Conservation (phyloP, 208 protist genomes). For the Acanthamoeba rhysodes region DNA sequence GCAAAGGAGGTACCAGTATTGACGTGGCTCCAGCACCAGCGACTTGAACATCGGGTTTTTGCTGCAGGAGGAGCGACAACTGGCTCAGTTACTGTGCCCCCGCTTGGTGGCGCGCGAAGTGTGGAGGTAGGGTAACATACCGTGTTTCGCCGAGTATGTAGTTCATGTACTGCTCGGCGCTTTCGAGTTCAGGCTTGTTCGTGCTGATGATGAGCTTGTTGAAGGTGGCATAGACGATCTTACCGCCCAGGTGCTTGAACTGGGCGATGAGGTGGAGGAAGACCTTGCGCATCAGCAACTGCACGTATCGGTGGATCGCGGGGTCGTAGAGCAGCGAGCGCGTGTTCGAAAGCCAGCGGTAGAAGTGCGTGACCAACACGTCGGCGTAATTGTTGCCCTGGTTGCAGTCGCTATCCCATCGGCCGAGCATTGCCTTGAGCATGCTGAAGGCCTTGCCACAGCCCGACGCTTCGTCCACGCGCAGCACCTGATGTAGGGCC, state of each 20-base stretch:
- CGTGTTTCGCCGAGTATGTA: constrained; percentile 83
- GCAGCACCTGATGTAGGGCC: constrained; percentile 1
- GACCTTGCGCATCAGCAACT: constrained; percentile 88
- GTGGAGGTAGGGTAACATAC: neutral
- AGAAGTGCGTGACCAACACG: constrained; percentile 84
- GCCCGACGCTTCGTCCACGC: constrained; percentile 36
- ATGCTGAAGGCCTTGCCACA: constrained; percentile 51
- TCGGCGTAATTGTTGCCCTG: constrained; percentile 77
- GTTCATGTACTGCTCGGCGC: constrained; percentile 84
- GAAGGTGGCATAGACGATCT: constrained; percentile 88
- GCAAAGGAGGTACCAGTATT: constrained; percentile 73
- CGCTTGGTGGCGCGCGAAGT: neutral
- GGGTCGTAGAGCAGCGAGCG: constrained; percentile 88
- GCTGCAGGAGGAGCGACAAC: neutral
- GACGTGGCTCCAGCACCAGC: constrained; percentile 73
- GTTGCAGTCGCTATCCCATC: constrained; percentile 21
- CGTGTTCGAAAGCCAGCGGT: constrained; percentile 87
- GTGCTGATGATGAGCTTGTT: constrained; percentile 86
- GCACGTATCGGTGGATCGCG: constrained; percentile 82
- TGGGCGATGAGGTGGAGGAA: constrained; percentile 85
- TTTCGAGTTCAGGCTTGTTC: constrained; percentile 81
- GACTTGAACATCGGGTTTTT: constrained; percentile 44
- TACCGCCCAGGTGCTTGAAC: constrained; percentile 82
- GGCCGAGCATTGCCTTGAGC: constrained; percentile 47
- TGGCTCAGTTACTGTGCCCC: neutral